Base-by-base conservation (phyloP, 768 basidiomycete species). In the Ramaria rubella region DNA sequence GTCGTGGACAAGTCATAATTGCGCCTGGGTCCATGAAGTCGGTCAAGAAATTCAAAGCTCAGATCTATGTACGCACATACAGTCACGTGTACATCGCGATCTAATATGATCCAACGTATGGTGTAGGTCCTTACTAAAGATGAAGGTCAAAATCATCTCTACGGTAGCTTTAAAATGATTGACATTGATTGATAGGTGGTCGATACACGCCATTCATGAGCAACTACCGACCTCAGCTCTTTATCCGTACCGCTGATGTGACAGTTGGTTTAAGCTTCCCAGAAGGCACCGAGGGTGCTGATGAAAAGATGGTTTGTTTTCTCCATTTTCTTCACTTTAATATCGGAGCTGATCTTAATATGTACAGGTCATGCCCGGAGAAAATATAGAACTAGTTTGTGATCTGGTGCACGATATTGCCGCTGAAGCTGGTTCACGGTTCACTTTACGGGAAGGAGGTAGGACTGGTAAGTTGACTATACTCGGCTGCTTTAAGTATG, bases 211-310 rank as follows among this genome's bases (percentile, higher is more conserved):
- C 90, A 45, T 98, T 99, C 81, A 86, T 92, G 83, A 75, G 81
- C 67, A 87, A 94, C 75, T 95, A 97, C 77, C 82, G 88, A 38
- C 95, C 95, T 14, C 95, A 97, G 70, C 81, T 97, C 60, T 99
- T 92, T 81, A 76, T 95, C 65, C 91, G 94, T 56, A 98, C 96
- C 15, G 89, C 94, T 57, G 94, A 99, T 67, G 84, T 97, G 61
- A 96, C 94, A 21, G 86, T 86, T 46, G 71, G 78, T 11, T 73
- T 99, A 42, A 83, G 80, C 11, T 97, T 94, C 85, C 93, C 94
- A 11, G 83, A 85, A 34, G 93, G 82, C 42, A 93, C 90, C 2
- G 72, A 81, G 21, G 86, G 87, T 62, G 82, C 89, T 17, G 80
- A 81, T 53, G 89, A 93, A 65, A 94, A 91, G 72, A 94, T 95